Percentiles rank a stretch among this genome's conserved stretches.
Conservation (phyloP, 2,329 filamentous ascomycete species). For the Teratosphaeria destructans region DNA sequence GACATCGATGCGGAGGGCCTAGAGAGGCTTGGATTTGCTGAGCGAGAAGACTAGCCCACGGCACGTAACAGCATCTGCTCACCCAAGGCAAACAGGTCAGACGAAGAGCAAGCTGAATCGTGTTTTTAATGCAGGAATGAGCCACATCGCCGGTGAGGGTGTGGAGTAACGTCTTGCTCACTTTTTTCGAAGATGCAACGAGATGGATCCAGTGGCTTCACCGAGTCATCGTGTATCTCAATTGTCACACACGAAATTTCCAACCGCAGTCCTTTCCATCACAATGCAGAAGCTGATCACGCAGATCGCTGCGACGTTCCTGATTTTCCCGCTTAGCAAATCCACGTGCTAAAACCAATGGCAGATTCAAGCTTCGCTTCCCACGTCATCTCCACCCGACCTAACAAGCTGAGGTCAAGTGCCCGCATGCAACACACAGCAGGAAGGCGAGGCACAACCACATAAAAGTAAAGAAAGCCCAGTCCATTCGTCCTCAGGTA, state of each 20-base stretch:
- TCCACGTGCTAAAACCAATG: background rate
- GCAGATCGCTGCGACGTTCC: background rate
- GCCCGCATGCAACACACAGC: background rate
- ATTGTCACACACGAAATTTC: background rate
- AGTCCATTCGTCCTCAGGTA: background rate
- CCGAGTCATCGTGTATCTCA: background rate
- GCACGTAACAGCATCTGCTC: no score
- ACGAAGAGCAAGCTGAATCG: background rate
- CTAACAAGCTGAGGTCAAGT: no score
- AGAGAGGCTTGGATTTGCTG: slow-evolving; percentile 31
- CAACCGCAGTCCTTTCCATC: background rate
- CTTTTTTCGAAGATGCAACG: background rate
- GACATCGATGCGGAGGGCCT: slow-evolving; percentile 43
- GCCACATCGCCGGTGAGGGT: background rate
- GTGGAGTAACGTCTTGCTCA: background rate
- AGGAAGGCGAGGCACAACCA: background rate
- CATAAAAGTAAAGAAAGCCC: background rate
- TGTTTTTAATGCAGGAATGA: background rate
- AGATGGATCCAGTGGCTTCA: background rate
- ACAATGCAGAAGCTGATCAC: background rate
- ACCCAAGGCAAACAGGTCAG: background rate
- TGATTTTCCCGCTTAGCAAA: background rate
- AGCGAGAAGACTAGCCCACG: slow-evolving; percentile 9
- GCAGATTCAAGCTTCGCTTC: background rate
- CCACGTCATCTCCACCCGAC: background rate